Percentiles rank a stretch among this genome's conserved stretches.
Conservation (phyloP, 176 grass and related monocot species). For the Hsuehochloa calcarea region DNA sequence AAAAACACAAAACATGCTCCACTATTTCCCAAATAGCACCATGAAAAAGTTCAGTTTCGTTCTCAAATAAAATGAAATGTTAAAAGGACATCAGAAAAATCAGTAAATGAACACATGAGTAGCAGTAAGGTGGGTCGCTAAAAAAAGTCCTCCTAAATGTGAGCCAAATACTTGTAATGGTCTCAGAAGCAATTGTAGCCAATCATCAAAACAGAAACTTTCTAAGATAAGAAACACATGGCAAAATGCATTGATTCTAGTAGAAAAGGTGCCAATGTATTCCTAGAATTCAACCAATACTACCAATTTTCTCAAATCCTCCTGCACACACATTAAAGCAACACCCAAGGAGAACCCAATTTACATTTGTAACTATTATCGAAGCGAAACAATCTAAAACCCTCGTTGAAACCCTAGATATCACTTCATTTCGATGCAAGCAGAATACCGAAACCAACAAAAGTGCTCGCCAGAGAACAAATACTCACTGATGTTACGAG, state of each 20-base stretch:
- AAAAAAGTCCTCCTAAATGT: neutral
- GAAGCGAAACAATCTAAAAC: slow-evolving; percentile 14
- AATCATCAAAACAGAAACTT: slow-evolving; percentile 8
- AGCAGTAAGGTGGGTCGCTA: neutral
- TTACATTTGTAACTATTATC: neutral
- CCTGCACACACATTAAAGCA: neutral
- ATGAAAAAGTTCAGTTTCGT: slow-evolving; percentile 6
- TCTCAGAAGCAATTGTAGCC: neutral
- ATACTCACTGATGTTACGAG: neutral
- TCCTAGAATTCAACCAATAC: neutral
- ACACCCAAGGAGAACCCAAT: neutral
- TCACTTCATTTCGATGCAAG: neutral
- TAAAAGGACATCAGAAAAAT: neutral
- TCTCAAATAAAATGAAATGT: neutral
- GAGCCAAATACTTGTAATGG: neutral
- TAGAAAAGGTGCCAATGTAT: neutral
- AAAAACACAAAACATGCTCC: neutral
- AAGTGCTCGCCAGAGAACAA: neutral
- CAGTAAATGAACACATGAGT: neutral
- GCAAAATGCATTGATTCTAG: slow-evolving; percentile 1
- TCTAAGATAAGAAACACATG: neutral
- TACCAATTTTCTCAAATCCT: neutral
- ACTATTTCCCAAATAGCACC: neutral
- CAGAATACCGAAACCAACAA: neutral
- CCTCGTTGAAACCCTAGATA: slow-evolving; percentile 1